These are phyloP conservation scores for Boletellus ananas DNA, from an alignment of 768 basidiomycete genomes.

Conservation along the genomic window DNA sequence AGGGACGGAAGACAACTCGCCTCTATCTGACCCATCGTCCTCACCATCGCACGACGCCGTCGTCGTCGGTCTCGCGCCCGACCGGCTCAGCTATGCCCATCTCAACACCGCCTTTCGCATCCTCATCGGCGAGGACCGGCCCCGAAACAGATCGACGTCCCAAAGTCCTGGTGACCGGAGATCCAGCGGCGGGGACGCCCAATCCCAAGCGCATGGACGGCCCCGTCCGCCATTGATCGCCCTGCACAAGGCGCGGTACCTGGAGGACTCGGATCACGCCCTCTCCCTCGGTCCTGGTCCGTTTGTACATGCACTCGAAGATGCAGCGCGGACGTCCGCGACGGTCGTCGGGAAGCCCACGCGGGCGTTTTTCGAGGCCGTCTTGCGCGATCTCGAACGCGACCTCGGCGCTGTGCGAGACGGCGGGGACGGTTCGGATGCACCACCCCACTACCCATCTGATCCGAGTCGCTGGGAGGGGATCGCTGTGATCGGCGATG, in stretches of 20 bases:
- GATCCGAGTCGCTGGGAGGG: conserved; percentile 4
- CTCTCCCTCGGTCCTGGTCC: conserved; percentile 69
- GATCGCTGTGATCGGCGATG: conserved; percentile 61
- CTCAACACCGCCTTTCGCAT: conserved; percentile 69
- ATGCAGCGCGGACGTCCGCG: conserved; percentile 45
- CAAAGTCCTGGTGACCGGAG: neutral
- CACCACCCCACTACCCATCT: neutral
- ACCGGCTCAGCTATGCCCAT: conserved; percentile 45
- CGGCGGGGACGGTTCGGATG: neutral
- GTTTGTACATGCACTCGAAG: conserved; percentile 62
- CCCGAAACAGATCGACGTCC: neutral
- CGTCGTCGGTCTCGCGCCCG: conserved; percentile 59
- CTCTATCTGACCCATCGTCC: neutral
- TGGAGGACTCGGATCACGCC: conserved; percentile 42
- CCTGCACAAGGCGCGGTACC: conserved; percentile 55
- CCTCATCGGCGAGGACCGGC: conserved; percentile 41
- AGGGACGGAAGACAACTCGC: neutral
- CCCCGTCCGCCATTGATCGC: conserved; percentile 44
- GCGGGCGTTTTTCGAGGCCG: conserved; percentile 54
- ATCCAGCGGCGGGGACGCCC: neutral
- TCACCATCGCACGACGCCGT: conserved; percentile 47
- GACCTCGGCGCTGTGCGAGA: conserved; percentile 4
- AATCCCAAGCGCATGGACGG: neutral
- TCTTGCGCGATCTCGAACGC: conserved; percentile 42
- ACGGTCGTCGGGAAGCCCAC: conserved; percentile 64